Base-by-base conservation (phyloP, 805 yeast species). In the Cyberlindnera subsufficiens region DNA sequence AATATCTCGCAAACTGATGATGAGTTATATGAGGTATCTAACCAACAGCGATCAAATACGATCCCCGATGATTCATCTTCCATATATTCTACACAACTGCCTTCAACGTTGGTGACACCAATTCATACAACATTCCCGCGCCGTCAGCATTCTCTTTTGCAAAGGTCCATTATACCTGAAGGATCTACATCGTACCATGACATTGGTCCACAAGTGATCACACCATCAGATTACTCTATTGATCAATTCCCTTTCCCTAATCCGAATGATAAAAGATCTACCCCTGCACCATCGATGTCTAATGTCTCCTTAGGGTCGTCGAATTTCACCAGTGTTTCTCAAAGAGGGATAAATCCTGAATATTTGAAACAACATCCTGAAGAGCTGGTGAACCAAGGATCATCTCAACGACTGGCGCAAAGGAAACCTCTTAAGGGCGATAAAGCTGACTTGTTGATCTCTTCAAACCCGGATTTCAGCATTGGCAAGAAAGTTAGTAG, bases 301-400 rank as follows among this genome's bases (percentile, higher is more conserved):
- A 53, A 56, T 41, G 64, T 52, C n/a, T 58, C 65, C 6, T 42
- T 58, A 22, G 42, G 51, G 2, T 58, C 66, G 1, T 82, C 91
- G 0, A 81, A 79, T 49, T 82, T 84, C 60, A 84, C 93, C 1
- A 78, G 87, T 38, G 86, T 85, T 3, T 81, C 89, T 6, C 91
- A 84, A 61, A 67, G 91, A 56, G 89, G 80, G 13, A 69, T 78
- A 16, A 84, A 84, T 51, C 86, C 85, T 15, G 65, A 64, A 30
- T 79, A 78, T 50, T 65, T 68, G 36, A 59, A 54, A 15, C 51
- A 45, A 13, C 51, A 55, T 18, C 56, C 61, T 4, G 54, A 52
- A n/a, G 60, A 50, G 35, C 39, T 17, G n/a, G 29, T n/a, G n/a
- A 20, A 19, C 3, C 22, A 35, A 5, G 27, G 27, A 11, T 9